Base-by-base conservation (phyloP, 371 early-diverging fungal species). In the Mortierella polycephala region DNA sequence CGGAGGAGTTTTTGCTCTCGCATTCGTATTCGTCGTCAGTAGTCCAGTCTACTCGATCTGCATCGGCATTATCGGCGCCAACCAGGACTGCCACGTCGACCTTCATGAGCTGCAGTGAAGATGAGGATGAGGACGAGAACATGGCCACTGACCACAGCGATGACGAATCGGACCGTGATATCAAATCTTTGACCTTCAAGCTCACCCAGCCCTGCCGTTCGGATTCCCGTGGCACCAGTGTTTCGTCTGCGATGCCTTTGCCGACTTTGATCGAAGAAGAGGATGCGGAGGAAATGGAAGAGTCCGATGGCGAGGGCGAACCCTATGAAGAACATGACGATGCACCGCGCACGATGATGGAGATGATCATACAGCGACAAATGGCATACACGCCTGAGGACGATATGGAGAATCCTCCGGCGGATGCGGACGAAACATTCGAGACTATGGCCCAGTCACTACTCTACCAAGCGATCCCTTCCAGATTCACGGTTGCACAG, bases 401-500 rank as follows among this genome's bases (percentile, higher is more conserved):
- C 11, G 75, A 69, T 3, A 53, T 69, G 54, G 58, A 69, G 57
- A 54, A 62, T 18, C 62, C 50, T 30, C 70, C 69, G 5, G 75
- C 75, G n/a, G 75, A 74, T 18, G 75, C 69, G 13, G 58, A 69
- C 49, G 82, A 73, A 21, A 61, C 69, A 10, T 89, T 87, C 69
- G 85, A 83, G 57, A 55, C 72, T 16, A 69, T 85, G 59, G 85
- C 85, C 0, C 61, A 71, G 5, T 84, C 85, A n/a, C 83, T 82
- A 49, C 68, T 89, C 14, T 80, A 69, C 12, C 87, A 87, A 47
- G 88, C 89, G 2, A 71, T 85, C 21, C 54, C 79, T 13, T 85
- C 88, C 16, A 81, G 82, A 62, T 65, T 87, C 45, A 85, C 87
- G 5, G 83, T 83, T 64, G 86, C 87, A 10, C 84, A 85, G 55